Conservation (phyloP, 495 filamentous ascomycete species). For the Talaromyces nanjingensis region DNA sequence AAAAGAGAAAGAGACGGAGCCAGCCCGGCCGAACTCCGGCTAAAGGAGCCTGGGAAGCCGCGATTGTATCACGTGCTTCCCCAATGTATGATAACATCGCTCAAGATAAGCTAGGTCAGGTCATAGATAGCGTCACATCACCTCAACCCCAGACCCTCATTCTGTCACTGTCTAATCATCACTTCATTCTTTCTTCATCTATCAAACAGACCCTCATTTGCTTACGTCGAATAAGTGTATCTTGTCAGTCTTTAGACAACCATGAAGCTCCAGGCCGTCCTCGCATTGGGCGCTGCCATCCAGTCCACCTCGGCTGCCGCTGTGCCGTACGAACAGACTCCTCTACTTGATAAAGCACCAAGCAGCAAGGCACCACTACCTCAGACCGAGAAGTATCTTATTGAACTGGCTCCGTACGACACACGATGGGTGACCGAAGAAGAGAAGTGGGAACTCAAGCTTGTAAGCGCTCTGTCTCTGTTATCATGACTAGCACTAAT, state of each 20-base stretch:
- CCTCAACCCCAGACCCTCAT: not conserved
- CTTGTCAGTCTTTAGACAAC: not conserved
- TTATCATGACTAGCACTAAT: not conserved
- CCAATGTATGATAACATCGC: not conserved
- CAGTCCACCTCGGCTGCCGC: slow-evolving; percentile 23
- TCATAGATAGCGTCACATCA: not conserved
- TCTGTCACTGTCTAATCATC: not conserved
- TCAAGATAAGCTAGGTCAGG: not conserved
- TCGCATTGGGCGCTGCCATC: slow-evolving; percentile 29
- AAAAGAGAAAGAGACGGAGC: not conserved
- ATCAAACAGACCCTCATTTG: not conserved
- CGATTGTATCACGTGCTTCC: not conserved
- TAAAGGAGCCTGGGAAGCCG: not conserved
- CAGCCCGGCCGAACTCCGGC: not conserved
- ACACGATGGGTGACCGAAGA: slow-evolving; percentile 86
- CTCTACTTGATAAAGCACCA: slow-evolving; percentile 25
- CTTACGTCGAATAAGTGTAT: not conserved
- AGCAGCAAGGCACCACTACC: not conserved
- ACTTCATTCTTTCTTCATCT: not conserved
- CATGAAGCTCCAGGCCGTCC: slow-evolving; percentile 26
- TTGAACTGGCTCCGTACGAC: slow-evolving; percentile 83
- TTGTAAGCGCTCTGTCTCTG: slow-evolving; percentile 47
- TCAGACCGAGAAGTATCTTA: slow-evolving; percentile 54
- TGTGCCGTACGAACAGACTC: slow-evolving; percentile 32
- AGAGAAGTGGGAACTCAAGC: slow-evolving; percentile 84